Evolutionary conservation across 2,329 filamentous ascomycete genomes (phyloP).

Genomic region (Amesomyces nigricolor): DNA sequence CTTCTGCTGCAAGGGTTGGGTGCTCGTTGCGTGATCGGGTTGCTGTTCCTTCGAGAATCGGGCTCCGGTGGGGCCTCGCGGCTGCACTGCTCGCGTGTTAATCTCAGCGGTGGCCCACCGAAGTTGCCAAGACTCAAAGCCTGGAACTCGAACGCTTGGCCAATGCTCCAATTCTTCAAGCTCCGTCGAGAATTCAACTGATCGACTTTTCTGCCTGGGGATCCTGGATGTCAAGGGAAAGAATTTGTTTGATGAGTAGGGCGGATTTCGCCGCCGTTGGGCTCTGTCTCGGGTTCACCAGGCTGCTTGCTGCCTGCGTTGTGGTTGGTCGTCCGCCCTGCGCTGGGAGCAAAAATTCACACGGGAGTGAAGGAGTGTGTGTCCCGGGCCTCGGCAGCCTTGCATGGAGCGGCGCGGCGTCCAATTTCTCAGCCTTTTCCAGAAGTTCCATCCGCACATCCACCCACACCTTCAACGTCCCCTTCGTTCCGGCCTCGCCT

Average conservation of each 20-base stretch:
- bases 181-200: not conserved
- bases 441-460: conserved; percentile 3
- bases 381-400: conserved; percentile 22
- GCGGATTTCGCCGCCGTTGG: not conserved
- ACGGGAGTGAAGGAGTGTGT: not conserved
- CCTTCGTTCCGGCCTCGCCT: conserved; percentile 11
- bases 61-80: conserved; percentile 11
- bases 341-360: conserved; percentile 20
- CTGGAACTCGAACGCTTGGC: conserved; percentile 2
- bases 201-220: not conserved
- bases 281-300: conserved; percentile 1
- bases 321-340: not conserved
- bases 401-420: conserved; percentile 18
- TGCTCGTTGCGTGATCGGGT: conserved; percentile 3
- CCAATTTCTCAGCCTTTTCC: conserved; percentile 14
- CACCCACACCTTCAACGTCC: no score
- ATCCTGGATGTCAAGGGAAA: not conserved
- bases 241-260: not conserved
- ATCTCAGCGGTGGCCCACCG: conserved; percentile 8
- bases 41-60: not conserved
- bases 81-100: conserved; percentile 15
- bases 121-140: conserved; percentile 1
- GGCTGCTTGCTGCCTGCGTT: conserved; percentile 17
- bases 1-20: not conserved
- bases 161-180: conserved; percentile 12